Evolutionary conservation across 305 asterid species (phyloP), one percentile per base, ranked within the genome.

Genomic region (Fraxinus dipetala): DNA sequence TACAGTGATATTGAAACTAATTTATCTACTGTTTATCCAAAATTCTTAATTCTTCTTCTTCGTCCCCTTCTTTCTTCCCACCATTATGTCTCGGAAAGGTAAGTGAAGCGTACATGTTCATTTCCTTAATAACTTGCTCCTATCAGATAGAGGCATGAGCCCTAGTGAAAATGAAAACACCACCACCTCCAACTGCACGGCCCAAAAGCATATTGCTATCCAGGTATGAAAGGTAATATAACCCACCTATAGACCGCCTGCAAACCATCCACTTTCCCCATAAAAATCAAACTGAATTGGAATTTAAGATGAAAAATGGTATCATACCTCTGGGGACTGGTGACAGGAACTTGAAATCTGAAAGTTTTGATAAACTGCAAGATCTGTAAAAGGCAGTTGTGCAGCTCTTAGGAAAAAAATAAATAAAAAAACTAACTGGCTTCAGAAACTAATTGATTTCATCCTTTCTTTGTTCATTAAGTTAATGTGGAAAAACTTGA

Each of bases 101-200:
- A 13, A 45, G 56, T 45, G 56, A 18, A 18, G n/a, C 3, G 3
- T n/a, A 54, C 24, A 16, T n/a, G 65, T 54, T 54, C 65, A 54
- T 18, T 18, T 56, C 67, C 67, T 18, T 20, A 6, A 10, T 26
- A 26, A 65, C 73, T 65, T 65, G 35, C 80, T 30, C 63, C 48
- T 63, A 78, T 79, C 81, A 87, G 14, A 30, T 56, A 72, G 90
- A 83, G 65, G 93, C 74, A 35, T 89, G 96, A 83, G 98, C 90
- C 82, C 92, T 93, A 2, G 93, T 91, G 87, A 93, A 95, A 59
- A 95, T 77, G 82, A 95, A 95, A 48, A 93, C 88, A 6, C 98
- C 98, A 6, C 97, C 98, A 11, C 98, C 97, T 83, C 97, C 98
- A 80, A 95, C 94, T 10, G 98, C 91, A 20, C 98, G 95, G 14